Conservation (phyloP, 305 asterid species). For the Stenogyne calaminthoides region DNA sequence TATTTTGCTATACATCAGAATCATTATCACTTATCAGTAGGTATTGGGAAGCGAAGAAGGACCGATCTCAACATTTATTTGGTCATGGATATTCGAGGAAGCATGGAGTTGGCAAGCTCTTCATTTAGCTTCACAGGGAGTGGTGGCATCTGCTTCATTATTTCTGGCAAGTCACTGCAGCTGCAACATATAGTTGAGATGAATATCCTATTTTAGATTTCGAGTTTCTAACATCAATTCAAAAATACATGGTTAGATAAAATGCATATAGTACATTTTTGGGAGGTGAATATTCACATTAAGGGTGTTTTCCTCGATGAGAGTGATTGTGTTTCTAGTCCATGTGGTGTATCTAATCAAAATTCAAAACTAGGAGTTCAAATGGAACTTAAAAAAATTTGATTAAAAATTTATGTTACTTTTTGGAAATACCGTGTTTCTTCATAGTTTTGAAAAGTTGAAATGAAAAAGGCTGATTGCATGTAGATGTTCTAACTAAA, state of each 20-base stretch:
- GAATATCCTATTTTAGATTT: not conserved
- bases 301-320: not conserved
- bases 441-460: too few species aligned
- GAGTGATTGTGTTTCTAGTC: not conserved
- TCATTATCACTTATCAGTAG: conserved; percentile 19
- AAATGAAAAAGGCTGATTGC: too few species aligned
- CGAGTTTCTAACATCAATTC: conserved; percentile 9
- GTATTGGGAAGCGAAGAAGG: conserved; percentile 19
- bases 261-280: not conserved
- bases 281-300: not conserved
- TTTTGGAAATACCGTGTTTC: too few species aligned
- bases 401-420: too few species aligned
- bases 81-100: conserved; percentile 42
- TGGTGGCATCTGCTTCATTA: conserved; percentile 83
- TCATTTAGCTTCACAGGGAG: conserved; percentile 77
- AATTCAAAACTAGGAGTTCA: not conserved
- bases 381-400: too few species aligned
- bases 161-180: conserved; percentile 61
- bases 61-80: conserved; percentile 39
- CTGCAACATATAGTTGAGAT: conserved; percentile 47
- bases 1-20: conserved; percentile 25
- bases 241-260: not conserved
- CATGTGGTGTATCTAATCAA: not conserved
- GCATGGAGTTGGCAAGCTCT: conserved; percentile 60
- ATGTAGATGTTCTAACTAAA: too few species aligned